Percentiles rank a stretch among this genome's conserved stretches.
Evolutionary conservation across 176 grass and related monocot genomes (phyloP).

Genomic region (Musa acuminata): DNA sequence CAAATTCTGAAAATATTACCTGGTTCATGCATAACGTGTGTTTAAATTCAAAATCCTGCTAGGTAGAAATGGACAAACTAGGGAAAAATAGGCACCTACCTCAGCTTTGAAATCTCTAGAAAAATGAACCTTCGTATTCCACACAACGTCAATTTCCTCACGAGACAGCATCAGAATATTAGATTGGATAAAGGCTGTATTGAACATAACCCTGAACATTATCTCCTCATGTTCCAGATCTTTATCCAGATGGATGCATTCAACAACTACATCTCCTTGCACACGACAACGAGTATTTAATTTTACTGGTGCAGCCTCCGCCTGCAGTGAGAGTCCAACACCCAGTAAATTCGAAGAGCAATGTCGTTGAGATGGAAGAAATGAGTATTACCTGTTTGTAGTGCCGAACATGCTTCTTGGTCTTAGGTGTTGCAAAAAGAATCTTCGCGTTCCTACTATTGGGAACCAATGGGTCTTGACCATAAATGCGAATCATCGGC

Average conservation of each 20-base stretch:
- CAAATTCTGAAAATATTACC: conserved; percentile 73
- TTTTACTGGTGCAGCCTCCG: conserved; percentile 32
- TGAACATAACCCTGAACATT: conserved; percentile 93
- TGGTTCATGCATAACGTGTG: conserved; percentile 29
- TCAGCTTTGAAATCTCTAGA: conserved; percentile 76
- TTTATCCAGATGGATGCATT: conserved; percentile 67
- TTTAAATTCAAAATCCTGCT: conserved; percentile 25
- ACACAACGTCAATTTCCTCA: conserved; percentile 79
- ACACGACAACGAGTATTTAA: conserved; percentile 29
- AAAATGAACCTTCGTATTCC: conserved; percentile 85
- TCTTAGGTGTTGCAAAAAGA: conserved; percentile 66
- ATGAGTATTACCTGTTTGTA: conserved; percentile 62
- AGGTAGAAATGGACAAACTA: conserved; percentile 3
- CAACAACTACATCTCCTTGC: conserved; percentile 76
- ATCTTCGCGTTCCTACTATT: conserved; percentile 58
- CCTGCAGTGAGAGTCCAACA: conserved; percentile 31
- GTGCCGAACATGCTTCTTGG: conserved; percentile 51
- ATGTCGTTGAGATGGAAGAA: neutral
- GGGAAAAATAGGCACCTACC: conserved; percentile 39
- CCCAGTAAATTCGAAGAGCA: neutral
- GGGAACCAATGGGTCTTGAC: conserved; percentile 54
- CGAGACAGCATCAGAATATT: conserved; percentile 62
- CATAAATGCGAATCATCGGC: conserved; percentile 59
- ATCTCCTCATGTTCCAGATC: conserved; percentile 57
- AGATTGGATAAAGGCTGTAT: conserved; percentile 84